These are phyloP conservation scores for Lagenidium giganteum DNA, from an alignment of 352 stramenopile species.

Conservation along the genomic window DNA sequence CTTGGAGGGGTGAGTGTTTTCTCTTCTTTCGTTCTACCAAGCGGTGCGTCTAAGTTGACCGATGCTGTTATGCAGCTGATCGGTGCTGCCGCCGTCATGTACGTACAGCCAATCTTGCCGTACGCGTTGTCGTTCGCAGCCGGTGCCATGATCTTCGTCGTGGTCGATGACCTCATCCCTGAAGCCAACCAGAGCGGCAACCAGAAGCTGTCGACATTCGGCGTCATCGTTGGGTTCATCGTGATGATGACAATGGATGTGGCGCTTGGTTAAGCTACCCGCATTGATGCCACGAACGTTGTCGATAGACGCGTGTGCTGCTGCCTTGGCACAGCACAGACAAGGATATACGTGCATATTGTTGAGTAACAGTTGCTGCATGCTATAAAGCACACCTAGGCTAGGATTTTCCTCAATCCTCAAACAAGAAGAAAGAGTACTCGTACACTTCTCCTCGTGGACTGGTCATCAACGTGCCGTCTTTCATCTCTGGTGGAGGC, in stretches of 20 bases:
- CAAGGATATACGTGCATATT: no score
- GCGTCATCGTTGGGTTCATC: conserved; percentile 86
- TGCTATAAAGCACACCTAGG: no score
- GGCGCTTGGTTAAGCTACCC: conserved; percentile 49
- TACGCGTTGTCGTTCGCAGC: conserved; percentile 90
- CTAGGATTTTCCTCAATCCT: no score
- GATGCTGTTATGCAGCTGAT: conserved; percentile 42
- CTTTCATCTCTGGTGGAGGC: no score
- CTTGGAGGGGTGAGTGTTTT: conserved; percentile 63
- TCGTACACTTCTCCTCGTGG: no score
- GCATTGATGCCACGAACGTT: no score
- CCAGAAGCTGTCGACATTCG: conserved; percentile 82
- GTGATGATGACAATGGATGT: conserved; percentile 92
- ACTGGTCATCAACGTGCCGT: no score
- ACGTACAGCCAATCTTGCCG: conserved; percentile 83
- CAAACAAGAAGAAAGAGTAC: no score
- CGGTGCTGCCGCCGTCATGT: conserved; percentile 77
- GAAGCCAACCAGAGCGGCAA: conserved; percentile 87
- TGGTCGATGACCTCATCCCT: conserved; percentile 89
- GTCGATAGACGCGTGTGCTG: no score
- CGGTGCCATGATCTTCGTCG: conserved; percentile 90
- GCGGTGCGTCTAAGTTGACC: background rate
- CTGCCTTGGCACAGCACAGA: no score
- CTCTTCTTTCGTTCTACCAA: no score
- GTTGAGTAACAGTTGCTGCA: no score